Base-by-base conservation (phyloP, 768 basidiomycete genomes). In the Mycena floridula region DNA sequence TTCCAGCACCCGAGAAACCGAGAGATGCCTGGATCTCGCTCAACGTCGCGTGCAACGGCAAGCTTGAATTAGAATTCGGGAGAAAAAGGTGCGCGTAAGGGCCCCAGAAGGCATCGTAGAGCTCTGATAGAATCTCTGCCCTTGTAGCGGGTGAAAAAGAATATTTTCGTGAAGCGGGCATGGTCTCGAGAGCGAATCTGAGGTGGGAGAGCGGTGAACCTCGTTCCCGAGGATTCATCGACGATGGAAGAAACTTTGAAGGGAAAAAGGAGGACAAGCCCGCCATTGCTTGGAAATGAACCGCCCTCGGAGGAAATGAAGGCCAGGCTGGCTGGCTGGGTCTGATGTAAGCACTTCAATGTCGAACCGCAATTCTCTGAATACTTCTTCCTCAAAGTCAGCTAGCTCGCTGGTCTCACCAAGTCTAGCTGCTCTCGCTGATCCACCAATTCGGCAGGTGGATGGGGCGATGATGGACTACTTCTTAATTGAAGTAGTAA, bases 51-150 rank as follows among this genome's bases (percentile, higher is more conserved):
- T 83, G 76, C 49, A 78, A 59, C 2, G 86, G 81, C 15, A 85
- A 67, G 52, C 76, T 79, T 0, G 74, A 68, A 50, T 78, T 79
- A 4, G 78, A 77, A 41, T 73, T 72, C 0, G 85, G 82, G 4
- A 90, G 69, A 62, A 92, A 92, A 39, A 85, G 67, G 47, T 83
- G 75, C 3, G 78, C 70, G 51, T 88, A 81, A 3, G 75, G 71
- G 1, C 87, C 89, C 83, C 88, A 89, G 66, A 92, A 86, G 3
- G 87, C 77, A 47, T 79, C 76, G 57, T 90, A 91, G 1, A 92
- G 74, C 54, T 86, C 88, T 21, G 78, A 74, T n/a, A 91, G 72
- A 22, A 90, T 85, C 60, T 89, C 85, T 41, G 84, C 80, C 39
- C 89, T 80, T 7, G 84, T 83, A 12, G 81, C 70, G 23, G 79